A percentile compares a stretch with the other conserved stretches of the same genome.
Evolutionary conservation across 2,329 filamentous ascomycete genomes (phyloP).

Genomic region (Pseudocercospora crystallina): DNA sequence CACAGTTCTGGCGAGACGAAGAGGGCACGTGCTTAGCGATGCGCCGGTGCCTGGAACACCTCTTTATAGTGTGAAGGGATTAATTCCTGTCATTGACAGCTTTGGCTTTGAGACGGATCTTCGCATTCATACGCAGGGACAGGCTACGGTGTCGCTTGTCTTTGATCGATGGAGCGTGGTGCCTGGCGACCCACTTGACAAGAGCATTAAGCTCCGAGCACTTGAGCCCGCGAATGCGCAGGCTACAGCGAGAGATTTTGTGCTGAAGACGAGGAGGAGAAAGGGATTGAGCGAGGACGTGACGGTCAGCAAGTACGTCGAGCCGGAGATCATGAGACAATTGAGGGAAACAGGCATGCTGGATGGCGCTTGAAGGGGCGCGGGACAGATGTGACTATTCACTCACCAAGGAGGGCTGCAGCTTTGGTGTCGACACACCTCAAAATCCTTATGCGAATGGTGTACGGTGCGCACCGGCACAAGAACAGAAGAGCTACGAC

Average conservation of each 20-base stretch:
- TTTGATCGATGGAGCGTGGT: slow-evolving; percentile 97
- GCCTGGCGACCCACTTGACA: slow-evolving; percentile 90
- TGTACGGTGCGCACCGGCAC: no score
- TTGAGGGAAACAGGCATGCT: slow-evolving; percentile 86
- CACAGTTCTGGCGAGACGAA: slow-evolving; percentile 81
- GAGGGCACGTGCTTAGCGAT: slow-evolving; percentile 92
- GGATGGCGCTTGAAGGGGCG: slow-evolving; percentile 20
- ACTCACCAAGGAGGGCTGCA: no score
- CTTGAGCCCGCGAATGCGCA: slow-evolving; percentile 85
- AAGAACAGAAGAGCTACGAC: no score
- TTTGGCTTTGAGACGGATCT: slow-evolving; percentile 98
- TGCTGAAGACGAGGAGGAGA: slow-evolving; percentile 87
- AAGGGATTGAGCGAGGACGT: slow-evolving; percentile 97
- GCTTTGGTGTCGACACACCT: no score
- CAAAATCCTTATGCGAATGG: no score
- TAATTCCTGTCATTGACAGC: slow-evolving; percentile 93
- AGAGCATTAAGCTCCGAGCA: slow-evolving; percentile 75
- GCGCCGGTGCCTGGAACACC: slow-evolving; percentile 92
- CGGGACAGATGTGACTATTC: background rate
- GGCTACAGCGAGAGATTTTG: slow-evolving; percentile 91
- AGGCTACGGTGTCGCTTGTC: slow-evolving; percentile 83
- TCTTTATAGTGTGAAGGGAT: slow-evolving; percentile 83
- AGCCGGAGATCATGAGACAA: slow-evolving; percentile 87
- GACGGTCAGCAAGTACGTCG: slow-evolving; percentile 91
- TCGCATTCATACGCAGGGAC: slow-evolving; percentile 90